Base-by-base conservation (phyloP, 441 rosid species). In the Jatropha podagrica region DNA sequence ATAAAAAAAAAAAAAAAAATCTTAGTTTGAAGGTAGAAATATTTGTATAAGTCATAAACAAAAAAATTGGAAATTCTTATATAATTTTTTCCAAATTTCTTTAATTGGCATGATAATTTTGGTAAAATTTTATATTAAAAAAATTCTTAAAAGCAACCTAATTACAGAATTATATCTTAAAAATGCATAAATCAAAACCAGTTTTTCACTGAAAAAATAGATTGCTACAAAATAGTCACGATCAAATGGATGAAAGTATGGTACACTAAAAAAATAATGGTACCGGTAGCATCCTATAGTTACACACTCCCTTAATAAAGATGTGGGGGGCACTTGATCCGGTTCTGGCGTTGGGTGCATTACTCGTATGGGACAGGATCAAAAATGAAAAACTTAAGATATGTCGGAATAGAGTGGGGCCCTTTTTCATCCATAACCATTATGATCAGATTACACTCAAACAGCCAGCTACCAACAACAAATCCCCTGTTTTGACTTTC, bases 261-360 rank as follows among this genome's bases (percentile, higher is more conserved):
- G 18, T 60, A 40, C 65, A 7, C 11, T 60, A n/a, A 27, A 56
- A 27, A 60, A 27, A 12, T 27, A 0, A 60, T 60, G 41, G 65
- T 3, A 60, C 2, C 1, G 26, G 7, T 14, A 26, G 17, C 41
- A 27, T 10, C 38, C 3, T 59, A 26, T 27, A 60, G 27, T 60
- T 32, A 32, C 32, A 32, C 32, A 32, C 32, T 2, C 32, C 32
- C 32, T 32, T 32, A 32, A 32, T 32, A 32, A 32, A 32, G 32
- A 32, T 32, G 56, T 52, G 18, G 41, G 52, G n/a, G 56, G 55
- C 54, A 27, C 18, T 51, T 55, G 74, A 71, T 71, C 74, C 74
- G 74, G 54, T 37, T 71, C 51, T 56, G 74, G 74, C 64, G 73
- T 38, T 70, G 18, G 73, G 52, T 55, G 73, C 52, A 42, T 58